Base-by-base conservation (phyloP, 352 stramenopile species). In the Pythium chondricola region DNA sequence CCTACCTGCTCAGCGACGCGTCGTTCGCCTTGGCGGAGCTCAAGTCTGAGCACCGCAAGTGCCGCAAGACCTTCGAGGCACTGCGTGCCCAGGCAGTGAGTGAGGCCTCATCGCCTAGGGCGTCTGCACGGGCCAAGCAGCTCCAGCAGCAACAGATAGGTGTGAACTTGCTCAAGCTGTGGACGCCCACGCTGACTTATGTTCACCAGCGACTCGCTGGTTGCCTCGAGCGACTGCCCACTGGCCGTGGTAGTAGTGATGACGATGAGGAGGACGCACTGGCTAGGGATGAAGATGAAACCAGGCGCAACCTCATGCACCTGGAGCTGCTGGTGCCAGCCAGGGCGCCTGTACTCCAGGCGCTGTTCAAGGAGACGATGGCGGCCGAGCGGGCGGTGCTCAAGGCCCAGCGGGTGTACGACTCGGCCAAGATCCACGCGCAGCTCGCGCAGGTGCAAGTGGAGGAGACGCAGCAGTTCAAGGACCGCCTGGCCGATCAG, bases 391-490 rank as follows among this genome's bases (percentile, higher is more conserved):
- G 58, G 7, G 61, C 77, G 36, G 24, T 85, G 3, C 62, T 63
- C 2, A 39, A 50, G 10, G 41, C 83, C 8, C 44, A 71, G 24
- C 61, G 61, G 17, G 66, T 60, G 42, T 72, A 74, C 27, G 46
- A 57, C 1, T 14, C 32, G 4, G 57, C 85, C 2, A 67, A 84
- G 37, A 69, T 57, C 30, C 48, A 71, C 29, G 65, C 54, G 2
- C 74, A 90, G 53, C 55, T 88, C 2, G 78, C 76, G 17, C 68
- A 78, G 13, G 53, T 93, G 3, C 69, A 84, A 56, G 47, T 88
- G 6, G 82, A 93, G 22, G 82, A 93, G 54, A 36, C 65, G 2
- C 73, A 83, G 39, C 43, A 78, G 40, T 90, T 88, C 56, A 90
- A 93, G 36, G 71, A 85, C 58, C 59, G 75, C 36, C 57, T 93